These are phyloP conservation scores for Conoideocrella luteorostrata DNA, from an alignment of 2,329 filamentous ascomycete genomes.

Conservation along the genomic window DNA sequence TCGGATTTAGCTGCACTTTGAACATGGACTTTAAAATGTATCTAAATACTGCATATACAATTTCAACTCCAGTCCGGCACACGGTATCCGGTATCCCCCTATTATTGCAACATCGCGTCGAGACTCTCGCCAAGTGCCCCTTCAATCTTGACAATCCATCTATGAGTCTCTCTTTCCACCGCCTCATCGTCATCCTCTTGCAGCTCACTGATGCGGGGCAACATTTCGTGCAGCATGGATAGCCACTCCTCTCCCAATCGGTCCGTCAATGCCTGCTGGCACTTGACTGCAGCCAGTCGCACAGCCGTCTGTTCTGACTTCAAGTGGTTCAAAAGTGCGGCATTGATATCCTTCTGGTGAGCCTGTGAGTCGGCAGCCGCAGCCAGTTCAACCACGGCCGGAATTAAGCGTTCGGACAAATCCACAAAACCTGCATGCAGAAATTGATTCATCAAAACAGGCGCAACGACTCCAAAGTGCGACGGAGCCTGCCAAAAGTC, in stretches of 20 bases:
- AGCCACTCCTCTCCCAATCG: conserved; percentile 90
- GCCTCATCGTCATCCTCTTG: conserved; percentile 94
- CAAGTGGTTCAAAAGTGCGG: conserved; percentile 68
- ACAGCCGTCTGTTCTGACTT: conserved; percentile 65
- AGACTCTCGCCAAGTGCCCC: conserved; percentile 82
- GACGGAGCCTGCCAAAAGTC: conserved; percentile 92
- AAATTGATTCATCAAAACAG: conserved; percentile 64
- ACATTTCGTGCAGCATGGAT: conserved; percentile 83
- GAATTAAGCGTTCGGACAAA: conserved; percentile 52
- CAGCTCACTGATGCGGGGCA: conserved; percentile 91
- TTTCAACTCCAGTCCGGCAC: background rate
- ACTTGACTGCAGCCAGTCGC: conserved; percentile 74
- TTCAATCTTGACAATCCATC: conserved; percentile 89
- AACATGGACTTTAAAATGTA: too few relatives aligned
- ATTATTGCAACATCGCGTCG: conserved; percentile 82
- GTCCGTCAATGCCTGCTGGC: conserved; percentile 73
- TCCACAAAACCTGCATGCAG: conserved; percentile 38
- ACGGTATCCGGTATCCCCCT: too few relatives aligned
- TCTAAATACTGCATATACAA: too few relatives aligned
- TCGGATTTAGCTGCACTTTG: too few relatives aligned
- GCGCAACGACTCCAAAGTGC: conserved; percentile 70
- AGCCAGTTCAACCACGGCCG: conserved; percentile 73
- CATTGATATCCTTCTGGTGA: conserved; percentile 87
- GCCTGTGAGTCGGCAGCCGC: conserved; percentile 75
- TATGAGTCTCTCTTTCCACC: conserved; percentile 82